These are phyloP conservation scores for Forsythia viridissima DNA, from an alignment of 257 asterid species.

Conservation along the genomic window DNA sequence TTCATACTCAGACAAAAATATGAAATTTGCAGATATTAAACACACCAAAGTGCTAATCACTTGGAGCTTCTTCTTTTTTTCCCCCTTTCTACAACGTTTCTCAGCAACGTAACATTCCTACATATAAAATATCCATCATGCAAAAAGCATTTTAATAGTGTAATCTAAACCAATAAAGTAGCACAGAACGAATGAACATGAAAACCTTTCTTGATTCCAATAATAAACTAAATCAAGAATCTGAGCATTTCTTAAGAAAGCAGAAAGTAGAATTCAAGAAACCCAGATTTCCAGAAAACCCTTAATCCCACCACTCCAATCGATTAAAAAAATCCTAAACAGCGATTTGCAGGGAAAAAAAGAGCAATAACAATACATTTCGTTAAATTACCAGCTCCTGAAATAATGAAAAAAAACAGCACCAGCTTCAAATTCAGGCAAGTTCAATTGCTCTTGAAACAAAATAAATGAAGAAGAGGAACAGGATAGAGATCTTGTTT, in stretches of 20 bases:
- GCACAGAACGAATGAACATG: neutral
- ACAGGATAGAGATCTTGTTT: slow-evolving; percentile 13
- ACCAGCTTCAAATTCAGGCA: slow-evolving; percentile 15
- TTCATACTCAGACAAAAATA: neutral
- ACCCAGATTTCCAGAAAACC: neutral
- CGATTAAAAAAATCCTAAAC: neutral
- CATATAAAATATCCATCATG: neutral
- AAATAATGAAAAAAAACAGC: neutral
- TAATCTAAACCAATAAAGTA: slow-evolving; percentile 2
- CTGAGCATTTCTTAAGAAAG: neutral
- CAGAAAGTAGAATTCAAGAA: slow-evolving; percentile 19
- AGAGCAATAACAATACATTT: neutral
- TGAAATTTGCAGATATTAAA: neutral
- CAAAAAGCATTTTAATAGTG: neutral
- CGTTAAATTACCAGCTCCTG: slow-evolving; percentile 15
- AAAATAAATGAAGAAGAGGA: neutral
- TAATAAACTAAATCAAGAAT: slow-evolving; percentile 15
- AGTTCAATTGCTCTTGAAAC: neutral
- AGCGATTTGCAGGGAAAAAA: neutral
- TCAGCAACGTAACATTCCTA: slow-evolving; percentile 3
- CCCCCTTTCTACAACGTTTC: neutral
- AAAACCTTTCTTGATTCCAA: slow-evolving; percentile 10
- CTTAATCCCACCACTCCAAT: neutral
- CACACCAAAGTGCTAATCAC: neutral
- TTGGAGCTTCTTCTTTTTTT: neutral